Evolutionary conservation across 2,329 filamentous ascomycete species (phyloP), one percentile per base, ranked within the genome.

Genomic region (Colletotrichum coccodes): DNA sequence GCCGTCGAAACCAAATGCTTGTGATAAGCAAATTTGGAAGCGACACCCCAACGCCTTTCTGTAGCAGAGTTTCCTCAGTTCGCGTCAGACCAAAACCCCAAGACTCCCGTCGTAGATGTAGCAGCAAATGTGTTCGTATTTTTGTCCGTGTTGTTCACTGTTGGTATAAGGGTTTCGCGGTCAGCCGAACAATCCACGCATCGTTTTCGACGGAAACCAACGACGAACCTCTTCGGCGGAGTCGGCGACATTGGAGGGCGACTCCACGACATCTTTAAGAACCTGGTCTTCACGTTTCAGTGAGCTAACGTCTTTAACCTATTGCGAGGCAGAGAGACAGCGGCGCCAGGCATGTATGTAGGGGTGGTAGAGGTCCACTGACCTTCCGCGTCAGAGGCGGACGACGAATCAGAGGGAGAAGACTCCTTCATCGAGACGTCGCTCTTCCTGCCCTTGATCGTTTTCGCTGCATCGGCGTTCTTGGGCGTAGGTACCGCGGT

Each of bases 401-500:
- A 64, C 4, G 54, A 65, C n/a, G 62, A 69, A 21, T 38, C 56
- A 2, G 36, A 9, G 34, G 26, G n/a, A 42, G 53, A 59, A 8
- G 47, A 38, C 34, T 72, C 59, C 56, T 57, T 34, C 6, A 36
- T 49, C 16, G 68, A n/a, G 26, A 28, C 28, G 34, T 40, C 44
- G 28, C 50, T 58, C 53, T 62, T 59, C 71, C 73, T 74, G 16
- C 60, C 66, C 36, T 71, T 68, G 16, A 65, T 58, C 11, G 70
- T 61, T 32, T 75, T 73, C 54, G 74, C 58, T 11, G 57, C 49
- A 46, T 61, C 59, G 30, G 70, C 49, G 71, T 79, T 78, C 72
- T 75, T 77, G 18, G 76, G 75, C 18, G 72, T 76, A 34, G 70
- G 57, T 14, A 70, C 73, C 34, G 66, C 65, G 18, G 71, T 62